Conservation (phyloP, 305 asterid genomes). For the Solanum hybrid region DNA sequence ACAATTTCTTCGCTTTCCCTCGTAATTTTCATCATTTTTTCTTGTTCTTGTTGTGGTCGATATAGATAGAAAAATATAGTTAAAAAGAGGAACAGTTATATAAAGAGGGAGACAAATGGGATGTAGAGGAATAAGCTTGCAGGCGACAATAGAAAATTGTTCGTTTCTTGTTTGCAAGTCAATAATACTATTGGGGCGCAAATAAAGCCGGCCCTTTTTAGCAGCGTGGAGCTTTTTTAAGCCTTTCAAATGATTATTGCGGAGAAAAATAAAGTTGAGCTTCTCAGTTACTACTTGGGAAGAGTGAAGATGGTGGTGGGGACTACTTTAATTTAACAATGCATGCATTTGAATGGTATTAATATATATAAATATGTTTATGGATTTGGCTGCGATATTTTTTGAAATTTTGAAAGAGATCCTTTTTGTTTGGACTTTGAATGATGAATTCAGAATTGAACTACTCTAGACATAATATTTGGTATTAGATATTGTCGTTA, state of each 20-base stretch:
- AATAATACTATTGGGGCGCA: slow-evolving; percentile 19
- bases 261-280: background rate
- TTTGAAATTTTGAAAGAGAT: background rate
- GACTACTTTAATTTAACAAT: background rate
- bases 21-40: background rate
- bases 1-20: slow-evolving; percentile 1
- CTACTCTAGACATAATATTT: background rate
- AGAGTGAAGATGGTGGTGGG: slow-evolving; percentile 1
- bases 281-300: background rate
- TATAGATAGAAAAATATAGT: background rate
- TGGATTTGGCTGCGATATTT: background rate
- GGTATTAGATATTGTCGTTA: background rate
- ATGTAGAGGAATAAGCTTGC: slow-evolving; percentile 5
- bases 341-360: background rate
- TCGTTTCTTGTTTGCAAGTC: slow-evolving; percentile 28
- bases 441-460: background rate
- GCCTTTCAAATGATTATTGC: slow-evolving; percentile 10
- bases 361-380: background rate
- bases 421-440: background rate
- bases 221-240: slow-evolving; percentile 20
- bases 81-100: background rate
- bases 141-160: slow-evolving; percentile 19
- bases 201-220: slow-evolving; percentile 21
- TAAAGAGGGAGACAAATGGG: slow-evolving; percentile 31
- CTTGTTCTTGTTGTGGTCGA: slow-evolving; percentile 4